Conservation (phyloP, 1,139 yeast species). For the Hyphopichia khmerensis region DNA sequence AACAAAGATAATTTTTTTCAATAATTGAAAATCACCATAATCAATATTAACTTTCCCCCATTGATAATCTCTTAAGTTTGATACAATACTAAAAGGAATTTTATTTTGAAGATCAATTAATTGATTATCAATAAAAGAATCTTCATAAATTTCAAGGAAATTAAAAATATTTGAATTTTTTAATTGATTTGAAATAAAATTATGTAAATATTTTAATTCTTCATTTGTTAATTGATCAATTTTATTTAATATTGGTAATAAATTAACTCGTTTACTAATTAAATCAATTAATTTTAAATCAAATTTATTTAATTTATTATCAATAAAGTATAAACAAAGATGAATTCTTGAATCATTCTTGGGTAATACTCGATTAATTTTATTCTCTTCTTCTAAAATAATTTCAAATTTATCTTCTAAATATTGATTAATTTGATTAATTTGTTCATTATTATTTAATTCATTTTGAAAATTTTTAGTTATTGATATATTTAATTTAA, state of each 20-base stretch:
- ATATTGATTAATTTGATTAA: constrained; percentile 37
- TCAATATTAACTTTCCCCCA: constrained; percentile 35
- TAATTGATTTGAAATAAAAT: constrained; percentile 33
- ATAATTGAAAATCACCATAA: constrained; percentile 54
- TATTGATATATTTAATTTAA: constrained; percentile 21
- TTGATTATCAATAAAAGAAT: constrained; percentile 6
- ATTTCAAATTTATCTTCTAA: constrained; percentile 56
- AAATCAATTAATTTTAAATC: constrained; percentile 52
- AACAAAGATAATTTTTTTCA: constrained; percentile 60
- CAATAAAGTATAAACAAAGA: constrained; percentile 59
- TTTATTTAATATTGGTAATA: constrained; percentile 57
- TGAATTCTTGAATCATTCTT: constrained; percentile 62
- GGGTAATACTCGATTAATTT: constrained; percentile 52
- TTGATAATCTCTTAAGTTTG: constrained; percentile 13
- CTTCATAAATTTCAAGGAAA: constrained; percentile 25
- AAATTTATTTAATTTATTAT: constrained; percentile 43
- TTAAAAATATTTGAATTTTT: constrained; percentile 50
- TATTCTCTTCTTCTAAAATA: constrained; percentile 58
- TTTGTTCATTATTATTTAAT: constrained; percentile 31
- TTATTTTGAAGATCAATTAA: constrained; percentile 10
- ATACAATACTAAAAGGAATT: constrained; percentile 23
- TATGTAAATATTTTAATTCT: constrained; percentile 46
- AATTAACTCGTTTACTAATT: constrained; percentile 51
- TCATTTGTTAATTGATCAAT: constrained; percentile 54
- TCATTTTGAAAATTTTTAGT: constrained; percentile 31